Evolutionary conservation across 179 eudicot genomes (phyloP).

Genomic region (Spinacia oleracea): DNA sequence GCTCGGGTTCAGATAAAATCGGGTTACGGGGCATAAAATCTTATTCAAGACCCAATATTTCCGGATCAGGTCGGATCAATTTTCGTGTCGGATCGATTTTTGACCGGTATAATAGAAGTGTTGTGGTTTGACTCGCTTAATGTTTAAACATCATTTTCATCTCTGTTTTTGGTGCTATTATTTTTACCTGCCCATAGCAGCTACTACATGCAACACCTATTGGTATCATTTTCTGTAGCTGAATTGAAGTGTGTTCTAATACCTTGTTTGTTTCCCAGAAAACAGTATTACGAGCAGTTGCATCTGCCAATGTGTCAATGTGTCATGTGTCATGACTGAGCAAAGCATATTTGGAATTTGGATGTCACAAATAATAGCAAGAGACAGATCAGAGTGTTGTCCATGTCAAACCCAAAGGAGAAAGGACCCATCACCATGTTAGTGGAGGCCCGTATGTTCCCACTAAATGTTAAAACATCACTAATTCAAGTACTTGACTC

Average conservation of each 20-base stretch:
- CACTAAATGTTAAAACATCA: constrained; percentile 12
- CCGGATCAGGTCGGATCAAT: too few species aligned
- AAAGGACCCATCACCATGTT: constrained; percentile 13
- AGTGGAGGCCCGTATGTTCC: constrained; percentile 5
- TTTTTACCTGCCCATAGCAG: too few species aligned
- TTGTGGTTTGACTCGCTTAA: too few species aligned
- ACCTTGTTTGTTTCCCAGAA: not conserved
- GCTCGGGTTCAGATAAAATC: too few species aligned
- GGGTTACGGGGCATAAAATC: too few species aligned
- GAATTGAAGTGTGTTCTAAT: not conserved
- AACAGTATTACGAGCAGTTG: not conserved
- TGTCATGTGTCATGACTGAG: too few species aligned
- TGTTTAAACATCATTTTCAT: too few species aligned
- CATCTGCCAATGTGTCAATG: not conserved
- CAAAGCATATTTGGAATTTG: not conserved
- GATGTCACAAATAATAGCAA: not conserved
- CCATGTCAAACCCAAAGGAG: not conserved
- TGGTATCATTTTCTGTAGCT: not conserved
- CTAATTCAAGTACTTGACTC: not conserved
- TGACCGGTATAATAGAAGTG: too few species aligned
- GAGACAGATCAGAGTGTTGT: not conserved
- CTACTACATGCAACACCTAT: too few species aligned
- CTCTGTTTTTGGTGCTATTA: too few species aligned
- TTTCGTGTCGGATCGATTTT: too few species aligned
- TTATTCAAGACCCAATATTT: too few species aligned